Evolutionary conservation across 371 early-diverging fungal species (phyloP).

Genomic region (Blyttiomyces sp.): DNA sequence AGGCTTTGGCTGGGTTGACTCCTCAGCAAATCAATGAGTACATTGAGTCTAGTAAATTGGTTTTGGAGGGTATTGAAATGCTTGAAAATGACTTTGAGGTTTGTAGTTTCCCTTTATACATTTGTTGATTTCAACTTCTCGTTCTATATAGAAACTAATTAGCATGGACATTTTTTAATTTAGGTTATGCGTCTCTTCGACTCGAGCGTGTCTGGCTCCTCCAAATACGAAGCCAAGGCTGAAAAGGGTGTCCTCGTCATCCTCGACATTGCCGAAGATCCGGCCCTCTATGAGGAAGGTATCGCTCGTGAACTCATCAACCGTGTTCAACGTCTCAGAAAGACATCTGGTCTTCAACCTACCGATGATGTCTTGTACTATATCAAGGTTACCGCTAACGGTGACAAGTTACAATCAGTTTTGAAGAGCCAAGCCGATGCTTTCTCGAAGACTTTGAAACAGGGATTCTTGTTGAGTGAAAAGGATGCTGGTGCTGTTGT

Average conservation of each 20-base stretch:
- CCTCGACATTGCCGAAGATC: slow-evolving; percentile 80
- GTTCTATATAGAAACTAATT: too few relatives aligned
- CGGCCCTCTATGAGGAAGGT: slow-evolving; percentile 87
- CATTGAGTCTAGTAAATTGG: slow-evolving; percentile 61
- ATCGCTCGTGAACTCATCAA: slow-evolving; percentile 97
- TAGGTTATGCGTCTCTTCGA: slow-evolving; percentile 25
- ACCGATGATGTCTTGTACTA: slow-evolving; percentile 85
- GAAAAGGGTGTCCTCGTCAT: slow-evolving; percentile 78
- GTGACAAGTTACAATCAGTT: slow-evolving; percentile 63
- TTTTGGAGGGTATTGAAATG: slow-evolving; percentile 78
- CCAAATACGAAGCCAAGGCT: slow-evolving; percentile 19
- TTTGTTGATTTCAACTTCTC: too few relatives aligned
- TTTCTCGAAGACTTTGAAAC: slow-evolving; percentile 72
- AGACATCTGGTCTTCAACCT: slow-evolving; percentile 84
- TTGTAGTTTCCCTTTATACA: too few relatives aligned
- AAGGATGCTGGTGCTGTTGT: slow-evolving; percentile 41
- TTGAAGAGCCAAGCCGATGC: slow-evolving; percentile 70
- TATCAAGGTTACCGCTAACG: slow-evolving; percentile 70
- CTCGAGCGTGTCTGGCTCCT: background rate
- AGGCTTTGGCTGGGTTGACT: slow-evolving; percentile 76
- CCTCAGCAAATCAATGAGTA: slow-evolving; percentile 82
- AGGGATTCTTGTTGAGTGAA: slow-evolving; percentile 10
- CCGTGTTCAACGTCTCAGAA: slow-evolving; percentile 97
- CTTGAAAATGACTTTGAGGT: slow-evolving; percentile 79
- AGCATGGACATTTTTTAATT: too few relatives aligned